Evolutionary conservation across 345 rosid genomes (phyloP), one percentile per base, ranked within the genome.

Genomic region (Diplotaxis tenuifolia): DNA sequence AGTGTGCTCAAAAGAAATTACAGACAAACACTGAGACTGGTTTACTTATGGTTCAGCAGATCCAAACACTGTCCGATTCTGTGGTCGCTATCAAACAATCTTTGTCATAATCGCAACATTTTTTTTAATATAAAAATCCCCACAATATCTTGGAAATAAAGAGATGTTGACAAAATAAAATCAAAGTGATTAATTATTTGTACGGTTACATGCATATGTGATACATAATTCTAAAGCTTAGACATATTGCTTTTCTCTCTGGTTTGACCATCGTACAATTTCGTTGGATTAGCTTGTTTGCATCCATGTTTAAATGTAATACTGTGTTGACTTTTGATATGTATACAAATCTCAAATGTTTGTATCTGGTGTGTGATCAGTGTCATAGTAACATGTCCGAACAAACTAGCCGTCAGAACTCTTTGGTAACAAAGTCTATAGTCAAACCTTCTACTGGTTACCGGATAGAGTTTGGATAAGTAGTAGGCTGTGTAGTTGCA

Each of bases 381-480:
- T 29, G 20, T 47, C 25, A 52, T 52, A 19, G 56, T 53, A 45
- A 49, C 62, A 72, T 67, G 72, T 18, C 71, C 54, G 66, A 69
- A 70, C 79, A 70, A 63, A 55, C 45, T 56, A 63, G 75, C 29
- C 9, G 75, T 76, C 75, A 75, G 22, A 76, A 55, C 59, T 68
- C 21, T 38, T 2, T 28, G 49, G 62, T 61, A 29, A 27, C 63
- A 38, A 61, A 27, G 69, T 75, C 70, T 3, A 62, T 5, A 69
- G 65, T 75, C 70, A 52, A 69, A 42, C 19, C 45, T 23, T 34
- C 3, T 6, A 65, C 11, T 21, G 56, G 22, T 54, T 18, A 49
- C n/a, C 42, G 79, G 74, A 75, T 68, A 62, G 64, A 20, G 54
- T 75, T 68, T 61, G 56, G 68, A 75, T 67, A 75, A 67, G 38